phyloP scores from a whole-genome alignment of 345 rosid genomes.

The Clausena lansium region DNA sequence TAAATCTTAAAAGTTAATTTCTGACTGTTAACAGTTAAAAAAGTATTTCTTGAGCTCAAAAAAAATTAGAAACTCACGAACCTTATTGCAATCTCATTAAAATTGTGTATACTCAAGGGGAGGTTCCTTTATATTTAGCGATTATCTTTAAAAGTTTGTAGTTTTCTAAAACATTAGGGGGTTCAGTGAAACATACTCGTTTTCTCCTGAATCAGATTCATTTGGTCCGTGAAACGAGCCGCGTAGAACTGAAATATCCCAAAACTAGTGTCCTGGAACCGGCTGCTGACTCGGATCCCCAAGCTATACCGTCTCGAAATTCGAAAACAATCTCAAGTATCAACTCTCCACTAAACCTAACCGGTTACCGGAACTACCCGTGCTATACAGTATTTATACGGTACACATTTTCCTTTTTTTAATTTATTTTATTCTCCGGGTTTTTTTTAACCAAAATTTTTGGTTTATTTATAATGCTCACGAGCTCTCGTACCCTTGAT shows the following conservation, averaged over 20 bases:
- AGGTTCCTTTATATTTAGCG: no score
- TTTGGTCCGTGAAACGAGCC: constrained; percentile 29
- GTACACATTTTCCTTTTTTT: not conserved
- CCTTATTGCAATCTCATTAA: no score
- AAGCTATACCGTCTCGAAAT: not conserved
- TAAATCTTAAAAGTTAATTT: no score
- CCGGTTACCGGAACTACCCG: constrained; percentile 27
- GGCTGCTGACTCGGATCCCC: constrained; percentile 32
- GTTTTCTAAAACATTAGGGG: not conserved
- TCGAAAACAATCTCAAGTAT: not conserved
- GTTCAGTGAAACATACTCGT: not conserved
- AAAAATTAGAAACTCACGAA: no score
- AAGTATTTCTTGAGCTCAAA: no score
- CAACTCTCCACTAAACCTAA: not conserved
- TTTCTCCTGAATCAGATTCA: not conserved
- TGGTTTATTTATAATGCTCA: constrained; percentile 3
- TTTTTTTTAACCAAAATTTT: not conserved
- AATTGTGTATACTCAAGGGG: no score
- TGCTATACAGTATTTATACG: not conserved
- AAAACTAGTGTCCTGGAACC: not conserved
- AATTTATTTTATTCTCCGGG: not conserved
- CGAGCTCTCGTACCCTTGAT: not conserved
- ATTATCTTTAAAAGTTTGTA: no score
- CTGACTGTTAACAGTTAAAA: no score
- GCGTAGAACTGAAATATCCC: constrained; percentile 12